Percentiles rank a stretch among this genome's conserved stretches.
phyloP scores from a whole-genome alignment of 2,329 filamentous ascomycete species.

The Acrocalymma vagum region DNA sequence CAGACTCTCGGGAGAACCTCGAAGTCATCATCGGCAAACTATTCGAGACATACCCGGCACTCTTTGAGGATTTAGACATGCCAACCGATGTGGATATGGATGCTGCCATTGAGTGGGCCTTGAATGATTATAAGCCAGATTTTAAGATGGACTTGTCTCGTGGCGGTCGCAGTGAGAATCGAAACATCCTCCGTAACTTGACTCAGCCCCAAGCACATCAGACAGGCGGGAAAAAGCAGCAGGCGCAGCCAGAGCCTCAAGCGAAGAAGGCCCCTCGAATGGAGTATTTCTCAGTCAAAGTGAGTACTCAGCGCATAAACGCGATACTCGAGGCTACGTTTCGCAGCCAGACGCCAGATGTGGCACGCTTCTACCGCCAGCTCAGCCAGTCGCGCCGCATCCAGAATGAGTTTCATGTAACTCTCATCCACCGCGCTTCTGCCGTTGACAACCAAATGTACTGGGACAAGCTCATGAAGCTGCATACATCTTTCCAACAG shows the following conservation, averaged over 20 bases:
- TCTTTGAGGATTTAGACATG: slow-evolving; percentile 68
- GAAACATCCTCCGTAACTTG: slow-evolving; percentile 23
- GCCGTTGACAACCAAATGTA: slow-evolving; percentile 69
- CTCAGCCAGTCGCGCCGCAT: slow-evolving; percentile 78
- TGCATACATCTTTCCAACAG: slow-evolving; percentile 55
- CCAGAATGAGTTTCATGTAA: slow-evolving; percentile 91
- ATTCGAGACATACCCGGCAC: slow-evolving; percentile 77
- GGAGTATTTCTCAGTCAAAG: slow-evolving; percentile 71
- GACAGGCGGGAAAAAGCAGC: slow-evolving; percentile 17
- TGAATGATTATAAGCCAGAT: slow-evolving; percentile 79
- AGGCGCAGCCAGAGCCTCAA: slow-evolving; percentile 45
- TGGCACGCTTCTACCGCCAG: slow-evolving; percentile 75
- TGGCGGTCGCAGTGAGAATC: slow-evolving; percentile 24
- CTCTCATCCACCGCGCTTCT: slow-evolving; percentile 82
- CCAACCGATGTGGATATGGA: slow-evolving; percentile 80
- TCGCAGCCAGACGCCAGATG: slow-evolving; percentile 60
- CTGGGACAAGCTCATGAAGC: slow-evolving; percentile 76
- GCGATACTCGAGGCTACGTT: slow-evolving; percentile 76
- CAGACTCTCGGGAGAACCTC: slow-evolving; percentile 83
- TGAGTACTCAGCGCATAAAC: slow-evolving; percentile 62
- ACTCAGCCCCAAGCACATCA: slow-evolving; percentile 37
- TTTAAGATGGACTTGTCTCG: slow-evolving; percentile 78
- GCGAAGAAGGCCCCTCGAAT: slow-evolving; percentile 61
- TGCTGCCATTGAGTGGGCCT: slow-evolving; percentile 76
- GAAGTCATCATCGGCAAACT: slow-evolving; percentile 79